phyloP scores from a whole-genome alignment of 2,329 filamentous ascomycete genomes.

The Aspergillus hortae region DNA sequence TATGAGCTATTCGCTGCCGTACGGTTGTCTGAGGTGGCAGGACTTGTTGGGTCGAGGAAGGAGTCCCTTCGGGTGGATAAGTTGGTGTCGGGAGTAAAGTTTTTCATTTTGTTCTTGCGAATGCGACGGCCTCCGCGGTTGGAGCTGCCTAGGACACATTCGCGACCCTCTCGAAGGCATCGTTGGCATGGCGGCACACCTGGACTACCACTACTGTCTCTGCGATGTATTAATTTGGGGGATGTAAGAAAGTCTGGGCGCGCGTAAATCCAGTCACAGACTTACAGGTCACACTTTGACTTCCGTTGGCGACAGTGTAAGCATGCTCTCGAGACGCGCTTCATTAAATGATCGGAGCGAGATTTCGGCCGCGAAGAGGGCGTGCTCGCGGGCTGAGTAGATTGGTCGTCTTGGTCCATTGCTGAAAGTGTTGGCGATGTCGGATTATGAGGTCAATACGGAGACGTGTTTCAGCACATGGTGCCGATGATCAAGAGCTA shows the following conservation, averaged over 20 bases:
- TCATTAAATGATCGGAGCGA: conserved; percentile 34
- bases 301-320: conserved; percentile 49
- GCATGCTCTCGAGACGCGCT: conserved; percentile 48
- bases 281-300: conserved; percentile 51
- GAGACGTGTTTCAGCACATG: conserved; percentile 1
- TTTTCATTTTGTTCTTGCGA: conserved; percentile 49
- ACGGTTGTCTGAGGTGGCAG: conserved; percentile 24
- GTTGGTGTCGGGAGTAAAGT: conserved; percentile 26
- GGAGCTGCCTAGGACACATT: conserved; percentile 58
- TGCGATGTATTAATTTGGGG: conserved; percentile 12
- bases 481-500: background rate
- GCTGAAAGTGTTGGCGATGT: background rate
- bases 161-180: conserved; percentile 55
- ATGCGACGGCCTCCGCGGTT: conserved; percentile 58
- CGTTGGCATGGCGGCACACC: conserved; percentile 54
- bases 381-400: conserved; percentile 10
- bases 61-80: conserved; percentile 23
- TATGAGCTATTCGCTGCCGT: conserved; percentile 26
- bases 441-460: background rate
- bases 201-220: conserved; percentile 47
- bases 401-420: conserved; percentile 17
- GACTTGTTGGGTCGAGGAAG: conserved; percentile 22
- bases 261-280: conserved; percentile 7
- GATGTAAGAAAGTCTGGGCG: background rate
- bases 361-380: conserved; percentile 14